A percentile compares a stretch with the other conserved stretches of the same genome.
These are phyloP conservation scores for Lachancea meyersii DNA, from an alignment of 805 yeast species.

Conservation along the genomic window DNA sequence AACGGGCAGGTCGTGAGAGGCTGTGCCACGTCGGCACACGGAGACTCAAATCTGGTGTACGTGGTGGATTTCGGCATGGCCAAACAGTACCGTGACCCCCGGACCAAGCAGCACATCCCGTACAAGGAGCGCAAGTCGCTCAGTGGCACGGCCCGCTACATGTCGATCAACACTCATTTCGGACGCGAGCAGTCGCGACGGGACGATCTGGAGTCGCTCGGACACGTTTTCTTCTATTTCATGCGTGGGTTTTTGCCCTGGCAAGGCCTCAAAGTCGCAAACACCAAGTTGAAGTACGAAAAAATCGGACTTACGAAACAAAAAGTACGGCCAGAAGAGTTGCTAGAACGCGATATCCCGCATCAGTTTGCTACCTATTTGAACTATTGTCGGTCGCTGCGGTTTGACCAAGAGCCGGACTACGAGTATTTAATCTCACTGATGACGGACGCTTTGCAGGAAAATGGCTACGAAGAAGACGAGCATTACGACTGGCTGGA, in stretches of 20 bases:
- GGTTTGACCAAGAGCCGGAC: slow-evolving; percentile 77
- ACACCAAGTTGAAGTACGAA: slow-evolving; percentile 77
- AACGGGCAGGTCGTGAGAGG: slow-evolving; percentile 17
- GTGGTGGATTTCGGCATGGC: slow-evolving; percentile 86
- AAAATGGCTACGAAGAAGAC: slow-evolving; percentile 54
- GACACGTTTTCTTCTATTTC: slow-evolving; percentile 77
- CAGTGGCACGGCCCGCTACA: slow-evolving; percentile 81
- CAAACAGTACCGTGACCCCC: slow-evolving; percentile 74
- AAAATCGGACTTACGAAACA: slow-evolving; percentile 79
- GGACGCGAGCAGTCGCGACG: slow-evolving; percentile 80
- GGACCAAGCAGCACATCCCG: slow-evolving; percentile 74
- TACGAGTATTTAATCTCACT: slow-evolving; percentile 59
- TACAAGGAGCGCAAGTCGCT: slow-evolving; percentile 73
- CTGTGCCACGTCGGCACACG: slow-evolving; percentile 48
- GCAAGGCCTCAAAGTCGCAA: slow-evolving; percentile 87
- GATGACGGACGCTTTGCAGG: slow-evolving; percentile 53
- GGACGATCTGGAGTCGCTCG: slow-evolving; percentile 75
- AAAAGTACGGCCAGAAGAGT: slow-evolving; percentile 55
- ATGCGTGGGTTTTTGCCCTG: slow-evolving; percentile 76
- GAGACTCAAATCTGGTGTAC: slow-evolving; percentile 62
- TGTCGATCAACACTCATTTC: slow-evolving; percentile 83
- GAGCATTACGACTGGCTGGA: slow-evolving; percentile 78
- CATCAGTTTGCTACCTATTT: slow-evolving; percentile 69
- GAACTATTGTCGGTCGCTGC: slow-evolving; percentile 57
- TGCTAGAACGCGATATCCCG: slow-evolving; percentile 58